Percentiles rank a stretch among this genome's conserved stretches.
Evolutionary conservation across 169 alveolate genomes (phyloP).

Genomic region (Sarcocystis neurona): DNA sequence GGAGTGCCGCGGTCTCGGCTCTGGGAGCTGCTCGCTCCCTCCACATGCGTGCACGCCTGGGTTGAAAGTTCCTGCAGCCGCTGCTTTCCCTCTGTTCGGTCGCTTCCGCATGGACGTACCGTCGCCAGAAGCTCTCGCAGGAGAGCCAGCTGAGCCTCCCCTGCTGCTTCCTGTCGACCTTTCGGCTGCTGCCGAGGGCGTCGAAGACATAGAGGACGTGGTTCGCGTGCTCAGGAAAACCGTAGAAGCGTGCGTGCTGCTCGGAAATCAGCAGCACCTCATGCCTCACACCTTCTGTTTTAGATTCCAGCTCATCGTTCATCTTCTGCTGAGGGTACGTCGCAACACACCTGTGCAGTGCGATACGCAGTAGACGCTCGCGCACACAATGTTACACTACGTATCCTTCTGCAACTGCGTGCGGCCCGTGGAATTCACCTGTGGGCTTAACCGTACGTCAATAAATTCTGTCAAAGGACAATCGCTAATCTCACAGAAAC

Average conservation of each 20-base stretch:
- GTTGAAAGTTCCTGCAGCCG: slow-evolving; percentile 10
- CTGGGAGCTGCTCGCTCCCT: slow-evolving; percentile 24
- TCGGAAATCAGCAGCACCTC: slow-evolving; percentile 41
- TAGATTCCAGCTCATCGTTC: slow-evolving; percentile 38
- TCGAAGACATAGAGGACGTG: slow-evolving; percentile 34
- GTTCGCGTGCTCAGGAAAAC: slow-evolving; percentile 30
- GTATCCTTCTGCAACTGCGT: too few species aligned
- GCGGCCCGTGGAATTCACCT: too few species aligned
- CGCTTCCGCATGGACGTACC: slow-evolving; percentile 69
- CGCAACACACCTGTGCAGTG: background rate
- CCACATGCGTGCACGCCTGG: background rate
- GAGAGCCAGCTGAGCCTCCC: slow-evolving; percentile 52
- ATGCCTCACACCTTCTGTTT: slow-evolving; percentile 28
- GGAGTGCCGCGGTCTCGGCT: slow-evolving; percentile 21
- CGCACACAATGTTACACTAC: too few species aligned
- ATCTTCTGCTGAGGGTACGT: slow-evolving; percentile 49
- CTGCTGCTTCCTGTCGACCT: slow-evolving; percentile 56
- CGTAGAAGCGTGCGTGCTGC: slow-evolving; percentile 57
- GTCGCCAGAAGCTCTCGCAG: slow-evolving; percentile 54
- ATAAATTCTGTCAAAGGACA: too few species aligned
- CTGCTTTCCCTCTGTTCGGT: slow-evolving; percentile 67
- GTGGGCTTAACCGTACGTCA: too few species aligned
- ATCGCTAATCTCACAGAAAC: too few species aligned
- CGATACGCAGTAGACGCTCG: too few species aligned
- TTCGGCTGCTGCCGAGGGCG: slow-evolving; percentile 3